Evolutionary conservation across 345 rosid species (phyloP).

Genomic region (Laguncularia racemosa): DNA sequence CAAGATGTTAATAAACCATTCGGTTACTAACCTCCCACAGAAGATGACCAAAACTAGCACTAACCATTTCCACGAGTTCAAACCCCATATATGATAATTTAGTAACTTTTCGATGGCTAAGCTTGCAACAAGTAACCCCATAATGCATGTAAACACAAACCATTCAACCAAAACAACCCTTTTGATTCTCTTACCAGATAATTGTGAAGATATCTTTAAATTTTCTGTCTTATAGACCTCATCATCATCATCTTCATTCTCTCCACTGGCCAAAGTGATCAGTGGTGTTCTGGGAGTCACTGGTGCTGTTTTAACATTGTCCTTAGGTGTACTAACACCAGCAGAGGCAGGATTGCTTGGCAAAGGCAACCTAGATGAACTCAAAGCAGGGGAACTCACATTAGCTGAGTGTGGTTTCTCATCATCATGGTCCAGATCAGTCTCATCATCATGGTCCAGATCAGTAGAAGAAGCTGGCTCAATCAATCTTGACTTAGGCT

Average conservation of each 20-base stretch:
- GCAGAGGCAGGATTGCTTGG: background rate
- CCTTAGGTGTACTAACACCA: background rate
- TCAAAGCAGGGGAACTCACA: background rate
- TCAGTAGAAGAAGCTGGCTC: background rate
- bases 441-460: background rate
- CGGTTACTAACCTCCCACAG: slow-evolving; percentile 42
- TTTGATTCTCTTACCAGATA: slow-evolving; percentile 24
- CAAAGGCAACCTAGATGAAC: background rate
- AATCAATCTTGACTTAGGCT: slow-evolving; percentile 10
- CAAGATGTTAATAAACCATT: slow-evolving; percentile 35
- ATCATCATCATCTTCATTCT: slow-evolving; percentile 31
- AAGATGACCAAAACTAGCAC: slow-evolving; percentile 37
- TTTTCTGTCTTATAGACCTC: slow-evolving; percentile 36
- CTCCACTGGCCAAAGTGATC: background rate
- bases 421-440: background rate
- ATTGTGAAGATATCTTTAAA: slow-evolving; percentile 15
- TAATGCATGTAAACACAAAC: slow-evolving; percentile 15
- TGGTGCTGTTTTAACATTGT: background rate
- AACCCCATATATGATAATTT: slow-evolving; percentile 26
- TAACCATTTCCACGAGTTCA: slow-evolving; percentile 53
- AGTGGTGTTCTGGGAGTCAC: background rate
- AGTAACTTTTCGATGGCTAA: slow-evolving; percentile 23
- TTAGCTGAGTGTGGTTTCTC: background rate
- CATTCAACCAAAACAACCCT: slow-evolving; percentile 19
- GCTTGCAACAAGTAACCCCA: slow-evolving; percentile 28